These are phyloP conservation scores for Talaromyces liani DNA, from an alignment of 495 filamentous ascomycete genomes.

Conservation along the genomic window DNA sequence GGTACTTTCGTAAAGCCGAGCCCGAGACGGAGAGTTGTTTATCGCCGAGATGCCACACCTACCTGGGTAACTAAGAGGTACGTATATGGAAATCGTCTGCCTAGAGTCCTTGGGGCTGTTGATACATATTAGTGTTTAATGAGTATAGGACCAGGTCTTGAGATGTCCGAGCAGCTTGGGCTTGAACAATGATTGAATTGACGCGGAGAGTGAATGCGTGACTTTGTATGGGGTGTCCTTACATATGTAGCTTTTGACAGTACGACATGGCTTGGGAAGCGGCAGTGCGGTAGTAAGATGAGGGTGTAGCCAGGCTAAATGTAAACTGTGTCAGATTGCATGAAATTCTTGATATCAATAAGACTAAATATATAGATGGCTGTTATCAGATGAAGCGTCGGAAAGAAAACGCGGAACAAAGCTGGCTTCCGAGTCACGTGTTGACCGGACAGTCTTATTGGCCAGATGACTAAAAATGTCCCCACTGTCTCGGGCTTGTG, in stretches of 20 bases:
- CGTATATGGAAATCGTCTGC: background rate
- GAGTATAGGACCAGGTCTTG: background rate
- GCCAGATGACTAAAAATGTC: background rate
- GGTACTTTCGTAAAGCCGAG: background rate
- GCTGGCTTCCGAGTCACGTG: background rate
- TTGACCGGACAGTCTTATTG: background rate
- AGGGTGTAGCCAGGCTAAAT: background rate
- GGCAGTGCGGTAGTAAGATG: background rate
- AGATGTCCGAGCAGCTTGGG: background rate
- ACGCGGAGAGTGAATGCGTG: background rate
- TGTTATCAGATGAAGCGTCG: background rate
- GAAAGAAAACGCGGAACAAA: background rate
- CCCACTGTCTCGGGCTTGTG: background rate
- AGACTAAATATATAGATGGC: background rate
- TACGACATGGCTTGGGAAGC: background rate
- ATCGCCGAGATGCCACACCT: background rate
- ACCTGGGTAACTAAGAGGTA: background rate
- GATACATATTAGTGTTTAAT: background rate
- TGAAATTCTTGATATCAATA: background rate
- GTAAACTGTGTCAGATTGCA: background rate
- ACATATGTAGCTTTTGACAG: background rate
- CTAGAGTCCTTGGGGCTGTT: background rate
- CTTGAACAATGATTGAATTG: background rate
- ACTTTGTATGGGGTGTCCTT: background rate
- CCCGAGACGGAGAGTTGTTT: background rate